A percentile compares a stretch with the other conserved stretches of the same genome.
Evolutionary conservation across 179 eudicot genomes (phyloP).

Genomic region (Pouteria campechiana): DNA sequence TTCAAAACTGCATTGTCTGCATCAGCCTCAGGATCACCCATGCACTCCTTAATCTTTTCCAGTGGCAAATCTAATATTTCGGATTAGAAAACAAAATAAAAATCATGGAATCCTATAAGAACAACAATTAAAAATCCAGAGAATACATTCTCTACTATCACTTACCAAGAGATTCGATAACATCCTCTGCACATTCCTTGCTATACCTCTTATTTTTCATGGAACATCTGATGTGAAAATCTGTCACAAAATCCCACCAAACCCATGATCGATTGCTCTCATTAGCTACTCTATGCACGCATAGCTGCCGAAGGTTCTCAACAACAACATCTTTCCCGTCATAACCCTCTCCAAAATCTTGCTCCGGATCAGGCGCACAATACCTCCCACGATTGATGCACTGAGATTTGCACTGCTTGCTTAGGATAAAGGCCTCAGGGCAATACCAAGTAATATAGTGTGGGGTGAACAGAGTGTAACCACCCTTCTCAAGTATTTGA

Average conservation of each 20-base stretch:
- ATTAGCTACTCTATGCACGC: conserved; percentile 64
- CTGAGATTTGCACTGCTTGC: conserved; percentile 61
- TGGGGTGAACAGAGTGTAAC: conserved; percentile 59
- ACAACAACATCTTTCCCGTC: conserved; percentile 70
- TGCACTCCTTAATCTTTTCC: conserved; percentile 54
- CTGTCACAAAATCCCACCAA: conserved; percentile 90
- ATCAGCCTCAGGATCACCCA: conserved; percentile 68
- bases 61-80: conserved; percentile 34
- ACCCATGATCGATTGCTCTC: conserved; percentile 59
- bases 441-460: conserved; percentile 88
- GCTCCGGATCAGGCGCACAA: conserved; percentile 82
- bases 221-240: conserved; percentile 73
- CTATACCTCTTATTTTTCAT: conserved; percentile 64
- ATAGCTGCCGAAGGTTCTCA: conserved; percentile 77
- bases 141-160: background rate
- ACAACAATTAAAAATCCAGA: background rate
- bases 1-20: conserved; percentile 62
- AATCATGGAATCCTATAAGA: background rate
- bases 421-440: conserved; percentile 38
- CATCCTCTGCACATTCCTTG: conserved; percentile 56
- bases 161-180: conserved; percentile 57
- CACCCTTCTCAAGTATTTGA: conserved; percentile 62
- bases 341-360: conserved; percentile 58
- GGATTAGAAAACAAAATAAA: background rate
- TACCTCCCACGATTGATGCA: conserved; percentile 75